Conservation (phyloP, 2,329 filamentous ascomycete genomes). For the Thelonectria rubi region DNA sequence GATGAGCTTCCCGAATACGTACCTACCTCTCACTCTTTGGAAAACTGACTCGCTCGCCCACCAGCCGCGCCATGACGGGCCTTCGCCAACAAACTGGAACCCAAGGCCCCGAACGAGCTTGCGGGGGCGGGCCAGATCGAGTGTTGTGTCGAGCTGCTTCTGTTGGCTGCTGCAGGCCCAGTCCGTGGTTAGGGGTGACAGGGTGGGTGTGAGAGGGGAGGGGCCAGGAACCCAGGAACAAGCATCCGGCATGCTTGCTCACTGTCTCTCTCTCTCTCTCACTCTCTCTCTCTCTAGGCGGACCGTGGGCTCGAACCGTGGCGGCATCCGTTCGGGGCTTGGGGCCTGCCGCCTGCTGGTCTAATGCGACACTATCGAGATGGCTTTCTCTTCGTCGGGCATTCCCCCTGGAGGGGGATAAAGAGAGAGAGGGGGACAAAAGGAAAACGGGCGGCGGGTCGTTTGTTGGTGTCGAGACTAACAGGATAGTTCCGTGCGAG, state of each 20-base stretch:
- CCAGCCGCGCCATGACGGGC: slow-evolving; percentile 26
- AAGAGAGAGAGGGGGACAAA: slow-evolving; percentile 21
- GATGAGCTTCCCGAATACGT: too few species aligned
- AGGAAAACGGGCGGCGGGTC: background rate
- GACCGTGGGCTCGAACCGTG: background rate
- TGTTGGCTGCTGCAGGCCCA: background rate
- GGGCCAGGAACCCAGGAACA: background rate
- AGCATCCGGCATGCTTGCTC: background rate
- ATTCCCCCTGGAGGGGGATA: slow-evolving; percentile 11
- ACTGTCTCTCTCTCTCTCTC: too few species aligned
- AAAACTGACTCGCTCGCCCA: slow-evolving; percentile 35
- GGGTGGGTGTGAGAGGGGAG: too few species aligned
- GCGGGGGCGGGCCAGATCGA: slow-evolving; percentile 42
- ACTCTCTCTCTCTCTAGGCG: too few species aligned
- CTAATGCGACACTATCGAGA: slow-evolving; percentile 41
- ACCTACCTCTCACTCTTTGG: slow-evolving; percentile 8
- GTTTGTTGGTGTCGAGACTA: background rate
- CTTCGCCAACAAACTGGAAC: slow-evolving; percentile 17
- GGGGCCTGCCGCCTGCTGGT: slow-evolving; percentile 17
- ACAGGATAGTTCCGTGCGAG: background rate
- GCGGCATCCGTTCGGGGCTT: slow-evolving; percentile 20
- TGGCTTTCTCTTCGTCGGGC: slow-evolving; percentile 16
- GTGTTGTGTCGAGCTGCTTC: slow-evolving; percentile 25
- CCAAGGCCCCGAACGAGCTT: slow-evolving; percentile 30
- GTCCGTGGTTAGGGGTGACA: too few species aligned